phyloP scores from a whole-genome alignment of 257 asterid species.

The Nicotiana sylvestris region DNA sequence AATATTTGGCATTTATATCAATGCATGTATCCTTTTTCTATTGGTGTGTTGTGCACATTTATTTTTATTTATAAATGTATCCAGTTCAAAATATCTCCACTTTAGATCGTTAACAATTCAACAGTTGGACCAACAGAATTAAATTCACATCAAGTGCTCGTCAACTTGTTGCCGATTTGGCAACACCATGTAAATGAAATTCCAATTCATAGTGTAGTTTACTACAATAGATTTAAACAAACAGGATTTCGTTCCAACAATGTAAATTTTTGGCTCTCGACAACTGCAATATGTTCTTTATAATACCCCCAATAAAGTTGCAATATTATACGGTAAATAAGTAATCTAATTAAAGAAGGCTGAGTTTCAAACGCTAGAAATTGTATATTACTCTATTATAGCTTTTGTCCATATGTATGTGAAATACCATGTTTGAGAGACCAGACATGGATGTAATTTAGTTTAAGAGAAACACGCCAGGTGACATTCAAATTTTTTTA shows the following conservation, averaged over 20 bases:
- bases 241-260: not conserved
- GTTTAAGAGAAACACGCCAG: not conserved
- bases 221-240: not conserved
- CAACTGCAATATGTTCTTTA: too few species aligned
- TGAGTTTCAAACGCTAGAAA: not conserved
- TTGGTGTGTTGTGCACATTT: too few species aligned
- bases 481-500: too few species aligned
- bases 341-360: not conserved
- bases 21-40: too few species aligned
- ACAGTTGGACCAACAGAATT: not conserved
- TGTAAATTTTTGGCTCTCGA: not conserved
- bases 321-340: not conserved
- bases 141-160: not conserved
- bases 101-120: not conserved
- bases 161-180: not conserved
- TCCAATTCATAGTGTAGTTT: not conserved
- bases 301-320: too few species aligned
- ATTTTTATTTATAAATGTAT: not conserved
- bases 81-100: not conserved
- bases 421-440: not conserved
- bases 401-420: not conserved
- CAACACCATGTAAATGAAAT: not conserved
- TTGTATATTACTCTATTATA: not conserved
- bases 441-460: not conserved
- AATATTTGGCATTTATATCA: not conserved